A percentile compares a stretch with the other conserved stretches of the same genome.
phyloP scores from a whole-genome alignment of 208 protist species.

The Leishmania turanica region DNA sequence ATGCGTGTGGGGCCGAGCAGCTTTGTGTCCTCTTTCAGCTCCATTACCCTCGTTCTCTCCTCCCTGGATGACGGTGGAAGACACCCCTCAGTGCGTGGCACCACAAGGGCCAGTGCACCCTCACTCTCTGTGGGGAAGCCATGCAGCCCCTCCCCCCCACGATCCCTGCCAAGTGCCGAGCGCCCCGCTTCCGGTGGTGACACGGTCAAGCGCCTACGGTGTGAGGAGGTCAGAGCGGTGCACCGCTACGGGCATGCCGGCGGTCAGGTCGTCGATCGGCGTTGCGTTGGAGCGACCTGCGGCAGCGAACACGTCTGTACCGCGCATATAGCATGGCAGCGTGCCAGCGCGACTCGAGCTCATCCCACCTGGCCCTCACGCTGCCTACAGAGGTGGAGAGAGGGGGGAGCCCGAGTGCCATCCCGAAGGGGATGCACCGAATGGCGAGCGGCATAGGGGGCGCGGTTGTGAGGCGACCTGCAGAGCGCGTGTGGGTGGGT shows the following conservation, averaged over 20 bases:
- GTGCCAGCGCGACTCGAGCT: background rate
- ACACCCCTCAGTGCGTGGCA: background rate
- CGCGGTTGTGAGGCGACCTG: background rate
- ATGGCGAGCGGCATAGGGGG: background rate
- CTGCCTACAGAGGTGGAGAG: background rate
- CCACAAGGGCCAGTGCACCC: background rate
- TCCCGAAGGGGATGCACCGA: background rate
- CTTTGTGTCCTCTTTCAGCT: background rate
- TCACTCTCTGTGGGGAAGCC: background rate
- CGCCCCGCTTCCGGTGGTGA: background rate
- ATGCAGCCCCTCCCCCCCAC: background rate
- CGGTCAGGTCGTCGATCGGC: background rate
- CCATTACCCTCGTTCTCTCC: background rate
- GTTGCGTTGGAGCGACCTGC: background rate
- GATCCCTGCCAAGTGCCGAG: background rate
- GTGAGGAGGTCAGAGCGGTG: background rate
- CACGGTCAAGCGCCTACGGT: background rate
- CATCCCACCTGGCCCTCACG: background rate
- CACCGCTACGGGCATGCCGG: background rate
- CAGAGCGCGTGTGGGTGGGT: no score
- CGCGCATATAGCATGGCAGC: background rate
- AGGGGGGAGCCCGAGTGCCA: background rate
- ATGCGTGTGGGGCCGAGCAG: no score
- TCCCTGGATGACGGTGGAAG: background rate
- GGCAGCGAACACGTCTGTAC: background rate